A percentile compares a stretch with the other conserved stretches of the same genome.
Evolutionary conservation across 164 flowering plant genomes (phyloP).

Genomic region (Sedum album): DNA sequence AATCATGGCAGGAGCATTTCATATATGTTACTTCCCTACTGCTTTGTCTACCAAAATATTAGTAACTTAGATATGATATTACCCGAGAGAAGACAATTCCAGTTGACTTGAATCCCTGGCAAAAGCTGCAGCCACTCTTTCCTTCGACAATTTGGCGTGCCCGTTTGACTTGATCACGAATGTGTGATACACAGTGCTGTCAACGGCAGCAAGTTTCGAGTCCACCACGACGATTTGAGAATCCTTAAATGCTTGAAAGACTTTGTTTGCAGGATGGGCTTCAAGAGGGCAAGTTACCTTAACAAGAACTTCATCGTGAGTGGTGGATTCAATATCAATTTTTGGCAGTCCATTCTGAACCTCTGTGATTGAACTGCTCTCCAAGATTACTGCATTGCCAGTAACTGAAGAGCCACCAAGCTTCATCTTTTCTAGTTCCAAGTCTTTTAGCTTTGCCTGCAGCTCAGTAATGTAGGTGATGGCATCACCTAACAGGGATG

Average conservation of each 20-base stretch:
- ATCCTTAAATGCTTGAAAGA: constrained; percentile 62
- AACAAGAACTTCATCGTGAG: constrained; percentile 59
- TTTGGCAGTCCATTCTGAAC: constrained; percentile 20
- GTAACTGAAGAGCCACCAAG: constrained; percentile 21
- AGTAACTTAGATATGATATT: not conserved
- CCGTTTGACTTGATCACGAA: constrained; percentile 69
- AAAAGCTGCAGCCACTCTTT: constrained; percentile 61
- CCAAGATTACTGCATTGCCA: constrained; percentile 28
- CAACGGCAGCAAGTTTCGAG: constrained; percentile 46
- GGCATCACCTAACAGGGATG: constrained; percentile 66
- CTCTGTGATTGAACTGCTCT: constrained; percentile 19
- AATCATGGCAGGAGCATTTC: not conserved
- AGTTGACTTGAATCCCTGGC: constrained; percentile 27
- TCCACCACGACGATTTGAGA: constrained; percentile 53
- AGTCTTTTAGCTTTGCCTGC: constrained; percentile 45
- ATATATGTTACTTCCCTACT: constrained; percentile 1
- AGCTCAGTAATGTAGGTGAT: constrained; percentile 58
- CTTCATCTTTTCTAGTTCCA: constrained; percentile 54
- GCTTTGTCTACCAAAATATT: not conserved
- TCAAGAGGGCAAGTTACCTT: constrained; percentile 63
- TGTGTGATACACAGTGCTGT: constrained; percentile 67
- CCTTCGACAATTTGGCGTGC: constrained; percentile 63
- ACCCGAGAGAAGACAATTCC: not conserved
- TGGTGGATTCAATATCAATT: constrained; percentile 44
- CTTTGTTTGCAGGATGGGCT: constrained; percentile 61